Evolutionary conservation across 805 yeast species (phyloP).

Genomic region (Yarrowia sp.): DNA sequence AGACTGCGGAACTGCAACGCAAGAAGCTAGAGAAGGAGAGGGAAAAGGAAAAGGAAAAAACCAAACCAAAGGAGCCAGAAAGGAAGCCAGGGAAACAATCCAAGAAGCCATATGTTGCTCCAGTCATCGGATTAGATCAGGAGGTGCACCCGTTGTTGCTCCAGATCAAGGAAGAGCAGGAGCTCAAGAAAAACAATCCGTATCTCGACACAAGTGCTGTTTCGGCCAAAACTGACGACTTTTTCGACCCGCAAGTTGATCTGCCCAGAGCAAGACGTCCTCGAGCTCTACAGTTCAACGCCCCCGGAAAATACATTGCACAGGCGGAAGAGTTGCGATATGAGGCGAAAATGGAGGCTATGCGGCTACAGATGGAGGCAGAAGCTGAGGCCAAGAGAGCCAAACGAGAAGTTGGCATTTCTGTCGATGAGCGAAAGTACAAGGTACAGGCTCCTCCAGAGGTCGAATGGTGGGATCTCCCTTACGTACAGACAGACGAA

Average conservation of each 20-base stretch:
- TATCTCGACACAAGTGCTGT: conserved; percentile 2
- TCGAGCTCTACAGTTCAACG: conserved; percentile 49
- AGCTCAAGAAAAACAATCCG: conserved; percentile 5
- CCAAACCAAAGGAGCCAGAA: not conserved
- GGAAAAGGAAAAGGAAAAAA: not conserved
- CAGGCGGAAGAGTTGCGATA: conserved; percentile 51
- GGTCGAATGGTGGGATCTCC: conserved; percentile 89
- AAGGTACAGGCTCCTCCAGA: conserved; percentile 52
- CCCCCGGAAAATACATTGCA: conserved; percentile 60
- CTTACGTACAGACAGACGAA: conserved; percentile 45
- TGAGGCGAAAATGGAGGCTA: conserved; percentile 40
- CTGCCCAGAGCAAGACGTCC: conserved; percentile 6
- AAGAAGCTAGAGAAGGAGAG: not conserved
- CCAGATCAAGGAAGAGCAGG: conserved; percentile 14
- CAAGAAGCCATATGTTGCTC: not conserved
- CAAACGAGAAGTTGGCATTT: conserved; percentile 51
- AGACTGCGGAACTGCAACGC: not conserved
- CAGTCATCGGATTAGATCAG: conserved; percentile 2
- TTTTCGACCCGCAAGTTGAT: conserved; percentile 10
- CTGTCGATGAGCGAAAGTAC: conserved; percentile 56
- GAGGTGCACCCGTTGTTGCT: conserved; percentile 11
- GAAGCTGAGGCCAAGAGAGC: conserved; percentile 36
- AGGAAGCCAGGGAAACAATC: not conserved
- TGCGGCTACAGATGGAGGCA: conserved; percentile 37
- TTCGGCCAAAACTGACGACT: not conserved